Evolutionary conservation across 1,284 basidiomycete genomes (phyloP), one percentile per base, ranked within the genome.

Genomic region (Ceratobasidium theobromae): DNA sequence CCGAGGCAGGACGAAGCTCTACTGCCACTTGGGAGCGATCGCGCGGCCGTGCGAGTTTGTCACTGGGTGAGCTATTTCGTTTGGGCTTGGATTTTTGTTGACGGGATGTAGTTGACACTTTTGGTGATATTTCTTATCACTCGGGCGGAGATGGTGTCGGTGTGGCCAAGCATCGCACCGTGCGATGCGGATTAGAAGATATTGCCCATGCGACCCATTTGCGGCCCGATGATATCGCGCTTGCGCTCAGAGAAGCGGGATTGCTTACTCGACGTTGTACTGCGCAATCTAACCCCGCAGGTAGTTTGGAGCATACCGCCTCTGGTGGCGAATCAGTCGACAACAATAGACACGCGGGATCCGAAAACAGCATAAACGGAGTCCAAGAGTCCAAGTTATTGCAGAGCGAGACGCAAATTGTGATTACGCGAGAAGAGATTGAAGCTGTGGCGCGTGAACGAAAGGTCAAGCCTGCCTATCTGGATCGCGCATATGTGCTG

Each of bases 241-340:
- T 95, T 74, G 90, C 94, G 0, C 77, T 98, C 64, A 87, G 89
- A 64, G 93, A 97, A 74, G 88, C 90, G 60, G 93, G 94, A 16
- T 78, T 98, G 65, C 79, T 97, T 18, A 77, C 76, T 54, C 77
- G 79, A 43, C 76, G 77, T 0, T 72, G 71, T 4, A 46, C 51
- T 33, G 46, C 69, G 6, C 38, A 25, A 45, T n/a, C 30, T n/a
- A 45, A 9, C 6, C 28, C 55, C 28, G 28, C 51, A 35, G n/a
- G n/a, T n/a, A n/a, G n/a, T n/a, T n/a, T n/a, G n/a, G 45, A 66
- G 16, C 48, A 23, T 67, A 45, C 27, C 45, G 41, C 58, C 51
- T 21, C 45, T 35, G 21, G 35, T 1, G 40, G 43, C 5, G 55
- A 33, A 18, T 8, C 27, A 4, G 52, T 30, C 3, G 53, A 45